Percentiles rank a stretch among this genome's conserved stretches.
Conservation (phyloP, 805 yeast genomes). For the Sugiyamaella floridensis region DNA sequence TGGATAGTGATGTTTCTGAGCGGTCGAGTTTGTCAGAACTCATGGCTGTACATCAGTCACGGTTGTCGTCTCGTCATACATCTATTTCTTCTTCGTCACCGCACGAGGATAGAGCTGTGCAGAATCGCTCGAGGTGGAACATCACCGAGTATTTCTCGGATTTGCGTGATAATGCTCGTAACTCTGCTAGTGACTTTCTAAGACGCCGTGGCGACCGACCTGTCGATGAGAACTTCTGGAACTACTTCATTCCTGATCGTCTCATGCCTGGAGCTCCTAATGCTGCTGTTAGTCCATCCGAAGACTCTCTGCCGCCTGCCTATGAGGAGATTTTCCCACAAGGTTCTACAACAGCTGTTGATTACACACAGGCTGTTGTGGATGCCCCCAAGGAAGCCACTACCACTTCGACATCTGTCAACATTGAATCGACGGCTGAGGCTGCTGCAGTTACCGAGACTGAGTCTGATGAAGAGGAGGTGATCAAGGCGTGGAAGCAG, state of each 20-base stretch:
- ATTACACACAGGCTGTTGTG: conserved; percentile 17
- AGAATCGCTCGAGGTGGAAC: conserved; percentile 1
- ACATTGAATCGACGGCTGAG: not conserved
- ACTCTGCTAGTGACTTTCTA: conserved; percentile 6
- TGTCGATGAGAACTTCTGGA: conserved; percentile 11
- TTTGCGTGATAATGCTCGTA: conserved; percentile 7
- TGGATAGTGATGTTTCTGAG: not conserved
- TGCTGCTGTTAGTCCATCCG: not conserved
- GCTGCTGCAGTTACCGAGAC: conserved; percentile 4
- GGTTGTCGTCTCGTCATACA: conserved; percentile 3
- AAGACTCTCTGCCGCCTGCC: conserved; percentile 18
- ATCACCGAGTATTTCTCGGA: conserved; percentile 9
- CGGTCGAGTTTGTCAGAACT: not conserved
- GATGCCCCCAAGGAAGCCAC: conserved; percentile 9
- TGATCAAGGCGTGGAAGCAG: conserved; percentile 30
- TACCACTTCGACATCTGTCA: not conserved
- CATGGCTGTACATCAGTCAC: not conserved
- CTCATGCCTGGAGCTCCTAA: not conserved
- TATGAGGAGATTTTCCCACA: conserved; percentile 24
- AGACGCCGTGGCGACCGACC: not conserved
- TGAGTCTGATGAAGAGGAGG: conserved; percentile 16
- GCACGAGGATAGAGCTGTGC: not conserved
- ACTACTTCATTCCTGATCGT: conserved; percentile 12
- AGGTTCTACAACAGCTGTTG: conserved; percentile 14
- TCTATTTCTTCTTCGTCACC: not conserved